Conservation (phyloP, 805 yeast species). For the Starmera pachycereana region DNA sequence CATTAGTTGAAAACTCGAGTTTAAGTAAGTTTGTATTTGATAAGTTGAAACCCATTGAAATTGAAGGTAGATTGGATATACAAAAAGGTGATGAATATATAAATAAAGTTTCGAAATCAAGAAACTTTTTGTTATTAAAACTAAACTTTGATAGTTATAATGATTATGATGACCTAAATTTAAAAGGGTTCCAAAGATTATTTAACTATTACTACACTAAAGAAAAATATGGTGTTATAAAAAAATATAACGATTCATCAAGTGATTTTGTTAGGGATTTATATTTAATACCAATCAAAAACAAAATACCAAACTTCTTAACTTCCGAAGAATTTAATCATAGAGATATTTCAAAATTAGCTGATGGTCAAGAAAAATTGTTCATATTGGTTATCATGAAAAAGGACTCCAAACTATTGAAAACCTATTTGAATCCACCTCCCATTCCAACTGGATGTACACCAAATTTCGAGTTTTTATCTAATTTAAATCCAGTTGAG, state of each 20-base stretch:
- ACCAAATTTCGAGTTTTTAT: slow-evolving; percentile 10
- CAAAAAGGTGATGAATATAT: slow-evolving; percentile 48
- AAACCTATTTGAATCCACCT: not conserved
- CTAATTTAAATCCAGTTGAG: slow-evolving; percentile 9
- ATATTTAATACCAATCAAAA: slow-evolving; percentile 26
- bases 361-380: slow-evolving; percentile 3
- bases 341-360: too few relatives aligned
- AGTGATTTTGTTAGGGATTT: slow-evolving; percentile 34
- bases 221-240: slow-evolving; percentile 36
- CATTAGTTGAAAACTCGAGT: slow-evolving; percentile 13
- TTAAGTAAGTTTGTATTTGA: slow-evolving; percentile 16
- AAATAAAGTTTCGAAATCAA: slow-evolving; percentile 30
- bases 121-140: slow-evolving; percentile 45
- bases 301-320: slow-evolving; percentile 7
- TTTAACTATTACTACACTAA: slow-evolving; percentile 25
- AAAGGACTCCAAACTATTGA: slow-evolving; percentile 6
- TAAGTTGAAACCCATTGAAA: slow-evolving; percentile 22
- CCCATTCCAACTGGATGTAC: not conserved
- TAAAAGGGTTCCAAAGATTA: slow-evolving; percentile 10
- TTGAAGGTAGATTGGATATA: slow-evolving; percentile 57
- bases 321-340: not conserved
- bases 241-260: slow-evolving; percentile 18
- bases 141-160: slow-evolving; percentile 4
- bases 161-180: slow-evolving; percentile 6
- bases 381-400: slow-evolving; percentile 13